Evolutionary conservation across 1,139 yeast genomes (phyloP).

Genomic region (Yamadazyma pseudoaaseri): DNA sequence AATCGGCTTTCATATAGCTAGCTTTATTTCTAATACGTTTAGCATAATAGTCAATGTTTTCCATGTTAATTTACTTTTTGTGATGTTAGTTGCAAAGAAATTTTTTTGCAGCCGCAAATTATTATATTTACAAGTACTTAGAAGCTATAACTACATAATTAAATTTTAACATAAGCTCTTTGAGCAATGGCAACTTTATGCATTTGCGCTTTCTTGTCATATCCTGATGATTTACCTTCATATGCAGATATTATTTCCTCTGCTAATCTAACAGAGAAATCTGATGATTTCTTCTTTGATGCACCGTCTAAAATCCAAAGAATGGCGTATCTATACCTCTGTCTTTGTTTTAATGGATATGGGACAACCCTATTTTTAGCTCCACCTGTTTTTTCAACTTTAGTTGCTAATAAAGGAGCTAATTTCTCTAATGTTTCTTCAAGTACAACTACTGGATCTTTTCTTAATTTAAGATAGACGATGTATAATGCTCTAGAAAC

Average conservation of each 20-base stretch:
- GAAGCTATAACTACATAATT: constrained; percentile 3
- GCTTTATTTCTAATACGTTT: constrained; percentile 26
- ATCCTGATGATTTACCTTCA: constrained; percentile 79
- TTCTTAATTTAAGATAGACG: constrained; percentile 67
- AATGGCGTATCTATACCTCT: constrained; percentile 84
- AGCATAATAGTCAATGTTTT: constrained; percentile 10
- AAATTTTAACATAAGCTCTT: constrained; percentile 66
- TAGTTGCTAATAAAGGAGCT: constrained; percentile 82
- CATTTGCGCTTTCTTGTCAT: constrained; percentile 77
- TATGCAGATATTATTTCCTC: constrained; percentile 82
- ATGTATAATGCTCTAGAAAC: constrained; percentile 79
- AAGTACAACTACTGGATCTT: constrained; percentile 75
- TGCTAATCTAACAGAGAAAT: constrained; percentile 82
- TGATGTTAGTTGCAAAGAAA: constrained; percentile 2
- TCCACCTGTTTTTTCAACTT: constrained; percentile 77
- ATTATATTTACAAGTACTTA: constrained; percentile 1
- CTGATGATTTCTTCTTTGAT: constrained; percentile 72
- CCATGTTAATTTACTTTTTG: constrained; percentile 5
- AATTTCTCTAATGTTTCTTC: constrained; percentile 74
- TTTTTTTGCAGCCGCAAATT: constrained; percentile 7
- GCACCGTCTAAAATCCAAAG: constrained; percentile 88
- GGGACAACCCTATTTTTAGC: constrained; percentile 85
- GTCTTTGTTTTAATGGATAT: constrained; percentile 76
- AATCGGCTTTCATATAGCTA: constrained; percentile 33
- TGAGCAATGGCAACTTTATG: constrained; percentile 84